Conservation (phyloP, 2,329 filamentous ascomycete species). For the Fusarium concolor region DNA sequence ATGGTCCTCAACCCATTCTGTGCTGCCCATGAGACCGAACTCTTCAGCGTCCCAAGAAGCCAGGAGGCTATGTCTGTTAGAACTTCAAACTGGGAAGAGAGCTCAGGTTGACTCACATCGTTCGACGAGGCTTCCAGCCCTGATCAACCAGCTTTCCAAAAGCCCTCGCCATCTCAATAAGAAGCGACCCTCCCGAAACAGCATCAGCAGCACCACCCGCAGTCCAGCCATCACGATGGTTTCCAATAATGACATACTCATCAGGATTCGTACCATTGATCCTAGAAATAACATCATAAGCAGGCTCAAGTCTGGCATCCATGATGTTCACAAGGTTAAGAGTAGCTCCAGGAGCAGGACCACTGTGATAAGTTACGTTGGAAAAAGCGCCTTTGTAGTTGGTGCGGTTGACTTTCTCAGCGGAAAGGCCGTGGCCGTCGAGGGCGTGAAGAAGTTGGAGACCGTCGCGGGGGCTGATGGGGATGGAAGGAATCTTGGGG, state of each 20-base stretch:
- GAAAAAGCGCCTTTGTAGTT: slow-evolving; percentile 34
- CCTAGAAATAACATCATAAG: slow-evolving; percentile 54
- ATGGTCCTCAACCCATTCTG: slow-evolving; percentile 32
- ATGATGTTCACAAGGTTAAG: slow-evolving; percentile 27
- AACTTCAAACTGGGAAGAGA: rapidly evolving
- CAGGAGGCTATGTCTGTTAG: slow-evolving; percentile 11
- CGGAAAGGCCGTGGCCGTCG: slow-evolving; percentile 12
- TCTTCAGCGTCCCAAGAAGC: slow-evolving; percentile 34
- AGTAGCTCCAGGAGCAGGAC: slow-evolving; percentile 19
- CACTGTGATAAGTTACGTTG: slow-evolving; percentile 28
- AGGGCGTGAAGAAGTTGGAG: slow-evolving; percentile 22
- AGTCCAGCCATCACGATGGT: slow-evolving; percentile 67
- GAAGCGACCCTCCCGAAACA: slow-evolving; percentile 61
- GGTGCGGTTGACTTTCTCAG: slow-evolving; percentile 16
- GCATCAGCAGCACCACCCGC: slow-evolving; percentile 64
- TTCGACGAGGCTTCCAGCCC: slow-evolving; percentile 64
- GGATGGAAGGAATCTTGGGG: slow-evolving; percentile 28
- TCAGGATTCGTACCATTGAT: slow-evolving; percentile 55
- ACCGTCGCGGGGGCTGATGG: slow-evolving; percentile 28
- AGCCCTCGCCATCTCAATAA: slow-evolving; percentile 62
- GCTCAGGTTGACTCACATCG: slow-evolving; percentile 49
- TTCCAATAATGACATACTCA: slow-evolving; percentile 61
- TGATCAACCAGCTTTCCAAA: slow-evolving; percentile 59
- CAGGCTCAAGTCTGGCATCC: slow-evolving; percentile 26
- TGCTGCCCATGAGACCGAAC: slow-evolving; percentile 33